Base-by-base conservation (phyloP, 441 rosid genomes). In the Erodium trifolium region DNA sequence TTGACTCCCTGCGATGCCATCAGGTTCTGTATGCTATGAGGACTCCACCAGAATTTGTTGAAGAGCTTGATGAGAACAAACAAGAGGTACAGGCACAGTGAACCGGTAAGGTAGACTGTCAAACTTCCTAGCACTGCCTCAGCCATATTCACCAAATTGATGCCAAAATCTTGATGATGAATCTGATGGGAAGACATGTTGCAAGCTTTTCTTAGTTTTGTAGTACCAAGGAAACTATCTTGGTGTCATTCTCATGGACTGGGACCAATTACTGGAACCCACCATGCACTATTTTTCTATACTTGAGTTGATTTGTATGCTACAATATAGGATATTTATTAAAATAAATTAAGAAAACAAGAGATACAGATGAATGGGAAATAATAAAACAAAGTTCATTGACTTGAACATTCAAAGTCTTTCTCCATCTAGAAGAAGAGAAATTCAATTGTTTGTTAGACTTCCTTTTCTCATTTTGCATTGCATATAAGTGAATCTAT, bases 31-130 rank as follows among this genome's bases (percentile, higher is more conserved):
- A 49, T 49, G 37, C 63, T 23, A 35, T 17, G 35, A 11, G 70
- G 70, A 10, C 14, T 49, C 70, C 70, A 67, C 70, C 70, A 67
- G 41, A 67, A 35, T 57, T 67, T 49, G 8, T 67, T 53, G 47
- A 41, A 41, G 47, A 41, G 47, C 47, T 41, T 41, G 47, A 41
- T 7, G 59, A 67, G 35, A 57, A 67, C 14, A 11, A 53, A 12
- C 17, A 53, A 10, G 60, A 53, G 6, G 60, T 14, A 53, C 60
- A 53, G 12, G 11, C 60, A 53, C 5, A 41, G 47, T 41, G 47
- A 41, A 41, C 47, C 5, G 47, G 12, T 41, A 41, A 41, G 47
- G 47, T 41, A 41, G 47, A 41, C 5, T 41, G 47, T 41, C 10
- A 41, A 5, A 5, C 5, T 34, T 5, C 37, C 5, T 34, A 34